Evolutionary conservation across 495 filamentous ascomycete species (phyloP), one percentile per base, ranked within the genome.

Genomic region (Aspergillus affinis): DNA sequence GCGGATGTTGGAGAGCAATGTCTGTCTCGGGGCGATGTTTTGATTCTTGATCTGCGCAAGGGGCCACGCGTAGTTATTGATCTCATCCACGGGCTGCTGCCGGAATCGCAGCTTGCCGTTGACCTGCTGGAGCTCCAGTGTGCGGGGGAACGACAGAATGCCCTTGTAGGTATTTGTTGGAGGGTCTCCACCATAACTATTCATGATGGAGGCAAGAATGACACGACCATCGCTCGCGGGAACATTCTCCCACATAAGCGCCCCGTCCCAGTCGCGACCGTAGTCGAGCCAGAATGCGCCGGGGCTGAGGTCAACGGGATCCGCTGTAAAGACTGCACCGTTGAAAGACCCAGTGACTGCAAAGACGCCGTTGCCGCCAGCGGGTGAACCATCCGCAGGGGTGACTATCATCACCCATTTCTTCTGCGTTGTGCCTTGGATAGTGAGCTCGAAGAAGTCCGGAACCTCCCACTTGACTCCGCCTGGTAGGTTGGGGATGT

Each of bases 181-280:
- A 3, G 58, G 58, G 18, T 50, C 19, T 10, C 4, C 41, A 4
- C 58, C 58, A 26, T 60, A 60, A 47, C 51, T 60, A 20, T 60
- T 60, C 41, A 50, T 49, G n/a, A 60, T 20, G 0, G 58, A 6
- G 10, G 58, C 58, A 29, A 60, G 41, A 10, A 60, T 55, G 8
- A 20, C 21, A 6, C 58, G 51, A 1, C 41, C 58, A 55, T 60
- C 58, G 4, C 18, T 12, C 12, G 51, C 15, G 26, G 51, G 58
- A 0, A 60, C 51, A 55, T 60, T 60, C 44, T 60, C 58, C 58
- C 58, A 60, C 8, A 12, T 55, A 3, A 60, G 6, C 0, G 51
- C 58, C 5, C 58, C 58, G 21, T 60, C 58, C 27, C 54, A 60
- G 36, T 60, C 58, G 23, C 58, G 58, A 1, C 58, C 58, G 20